Evolutionary conservation across 495 filamentous ascomycete species (phyloP).

Genomic region (Penicillium soppii): DNA sequence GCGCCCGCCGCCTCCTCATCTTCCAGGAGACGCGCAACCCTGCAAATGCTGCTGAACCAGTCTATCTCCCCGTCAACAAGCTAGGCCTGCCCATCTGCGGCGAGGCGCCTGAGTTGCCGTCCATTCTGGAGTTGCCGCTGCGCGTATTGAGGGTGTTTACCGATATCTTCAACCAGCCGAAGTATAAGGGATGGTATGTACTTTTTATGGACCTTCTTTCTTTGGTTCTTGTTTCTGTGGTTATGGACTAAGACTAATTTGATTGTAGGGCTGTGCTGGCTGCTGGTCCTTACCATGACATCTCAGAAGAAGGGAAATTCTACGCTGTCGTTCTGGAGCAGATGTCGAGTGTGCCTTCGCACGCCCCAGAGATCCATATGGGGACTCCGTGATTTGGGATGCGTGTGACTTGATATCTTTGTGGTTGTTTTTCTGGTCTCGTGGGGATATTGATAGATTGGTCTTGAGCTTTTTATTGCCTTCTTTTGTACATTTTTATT

Average conservation of each 20-base stretch:
- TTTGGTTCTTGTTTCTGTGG: constrained; percentile 4
- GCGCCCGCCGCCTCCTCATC: constrained; percentile 34
- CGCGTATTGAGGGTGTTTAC: constrained; percentile 41
- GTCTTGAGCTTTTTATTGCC: not conserved
- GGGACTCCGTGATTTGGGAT: constrained; percentile 7
- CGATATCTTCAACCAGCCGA: constrained; percentile 45
- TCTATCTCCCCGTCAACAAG: constrained; percentile 44
- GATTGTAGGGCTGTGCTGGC: constrained; percentile 34
- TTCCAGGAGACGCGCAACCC: constrained; percentile 40
- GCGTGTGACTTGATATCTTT: too few relatives aligned
- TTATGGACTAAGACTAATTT: constrained; percentile 11
- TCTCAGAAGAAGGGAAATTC: constrained; percentile 40
- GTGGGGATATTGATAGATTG: not conserved
- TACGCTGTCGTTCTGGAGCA: constrained; percentile 46
- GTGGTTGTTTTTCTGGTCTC: not conserved
- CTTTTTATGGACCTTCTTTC: constrained; percentile 8
- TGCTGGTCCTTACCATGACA: constrained; percentile 43
- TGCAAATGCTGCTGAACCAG: constrained; percentile 26
- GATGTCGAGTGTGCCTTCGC: not conserved
- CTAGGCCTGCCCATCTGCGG: constrained; percentile 43
- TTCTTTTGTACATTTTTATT: constrained; percentile 1
- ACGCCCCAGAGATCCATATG: constrained; percentile 12
- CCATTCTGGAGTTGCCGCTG: constrained; percentile 41
- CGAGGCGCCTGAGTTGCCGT: constrained; percentile 35
- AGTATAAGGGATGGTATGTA: constrained; percentile 48